Evolutionary conservation across 2,329 filamentous ascomycete species (phyloP).

Genomic region (Epichloe amarillans): DNA sequence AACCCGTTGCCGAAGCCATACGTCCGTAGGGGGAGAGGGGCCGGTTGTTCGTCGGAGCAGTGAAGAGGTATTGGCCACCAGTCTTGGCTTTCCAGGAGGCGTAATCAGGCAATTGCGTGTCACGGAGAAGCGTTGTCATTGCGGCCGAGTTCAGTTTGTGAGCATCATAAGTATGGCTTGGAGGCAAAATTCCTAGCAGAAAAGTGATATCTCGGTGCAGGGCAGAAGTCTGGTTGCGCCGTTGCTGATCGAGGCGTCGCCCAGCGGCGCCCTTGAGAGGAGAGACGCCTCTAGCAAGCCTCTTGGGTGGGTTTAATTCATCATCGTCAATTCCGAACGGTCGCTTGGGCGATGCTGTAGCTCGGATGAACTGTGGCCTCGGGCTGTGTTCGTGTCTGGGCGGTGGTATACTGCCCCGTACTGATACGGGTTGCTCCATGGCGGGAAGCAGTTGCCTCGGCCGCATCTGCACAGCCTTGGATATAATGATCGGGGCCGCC

Average conservation of each 20-base stretch:
- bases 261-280: constrained; percentile 85
- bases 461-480: constrained; percentile 62
- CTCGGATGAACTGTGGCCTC: constrained; percentile 31
- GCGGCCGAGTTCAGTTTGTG: constrained; percentile 56
- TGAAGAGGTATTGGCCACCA: constrained; percentile 22
- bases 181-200: constrained; percentile 60
- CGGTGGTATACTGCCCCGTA: constrained; percentile 31
- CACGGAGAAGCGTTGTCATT: constrained; percentile 60
- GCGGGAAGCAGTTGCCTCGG: constrained; percentile 44
- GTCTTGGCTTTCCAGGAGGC: constrained; percentile 37
- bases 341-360: constrained; percentile 45
- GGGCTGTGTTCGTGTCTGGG: constrained; percentile 28
- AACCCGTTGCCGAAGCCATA: constrained; percentile 26
- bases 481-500: constrained; percentile 68
- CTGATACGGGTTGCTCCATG: constrained; percentile 36
- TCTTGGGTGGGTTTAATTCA: constrained; percentile 62
- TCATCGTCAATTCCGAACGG: constrained; percentile 58
- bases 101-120: constrained; percentile 51
- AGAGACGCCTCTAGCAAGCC: constrained; percentile 78
- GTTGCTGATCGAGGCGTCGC: constrained; percentile 68
- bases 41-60: constrained; percentile 22
- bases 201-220: constrained; percentile 59
- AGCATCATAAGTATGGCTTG: constrained; percentile 57
- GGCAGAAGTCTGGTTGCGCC: constrained; percentile 48
- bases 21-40: constrained; percentile 36